Evolutionary conservation across 768 basidiomycete genomes (phyloP).

Genomic region (Boletus tomentosulus): DNA sequence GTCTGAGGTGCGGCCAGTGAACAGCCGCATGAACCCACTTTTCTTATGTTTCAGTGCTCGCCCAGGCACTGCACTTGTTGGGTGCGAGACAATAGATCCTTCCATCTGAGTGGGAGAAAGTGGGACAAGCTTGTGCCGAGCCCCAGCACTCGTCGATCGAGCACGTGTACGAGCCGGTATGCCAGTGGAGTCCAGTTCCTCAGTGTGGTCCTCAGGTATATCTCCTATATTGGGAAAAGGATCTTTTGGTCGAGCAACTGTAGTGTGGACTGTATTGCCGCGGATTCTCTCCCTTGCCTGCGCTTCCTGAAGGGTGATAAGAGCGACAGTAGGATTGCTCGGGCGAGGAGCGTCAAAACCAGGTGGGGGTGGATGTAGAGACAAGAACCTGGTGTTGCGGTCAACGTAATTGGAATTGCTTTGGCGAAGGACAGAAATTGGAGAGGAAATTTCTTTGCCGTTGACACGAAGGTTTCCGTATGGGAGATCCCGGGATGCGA

Average conservation of each 20-base stretch:
- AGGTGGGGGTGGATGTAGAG: constrained; percentile 31
- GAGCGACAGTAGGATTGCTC: constrained; percentile 55
- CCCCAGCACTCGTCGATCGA: constrained; percentile 60
- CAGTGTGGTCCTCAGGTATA: constrained; percentile 20
- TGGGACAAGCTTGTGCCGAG: constrained; percentile 39
- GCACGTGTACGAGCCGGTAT: constrained; percentile 37
- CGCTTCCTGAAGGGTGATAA: constrained; percentile 78
- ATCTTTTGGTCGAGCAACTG: constrained; percentile 22
- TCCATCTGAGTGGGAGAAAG: constrained; percentile 40
- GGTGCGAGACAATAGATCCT: constrained; percentile 29
- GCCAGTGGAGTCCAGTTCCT: constrained; percentile 23
- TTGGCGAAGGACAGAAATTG: constrained; percentile 40
- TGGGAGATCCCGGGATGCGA: constrained; percentile 16
- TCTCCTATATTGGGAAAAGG: constrained; percentile 35
- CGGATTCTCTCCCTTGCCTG: constrained; percentile 62
- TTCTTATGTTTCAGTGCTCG: constrained; percentile 70
- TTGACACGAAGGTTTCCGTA: constrained; percentile 30
- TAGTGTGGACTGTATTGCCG: constrained; percentile 38
- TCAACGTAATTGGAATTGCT: constrained; percentile 26
- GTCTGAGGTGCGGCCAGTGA: constrained; percentile 45
- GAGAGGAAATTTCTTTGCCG: constrained; percentile 54
- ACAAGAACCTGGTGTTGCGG: constrained; percentile 28
- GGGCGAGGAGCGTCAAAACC: constrained; percentile 42
- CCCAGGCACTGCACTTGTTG: constrained; percentile 21
- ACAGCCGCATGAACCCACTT: constrained; percentile 77